Conservation (phyloP, 495 filamentous ascomycete genomes). For the Penicillium parvum region DNA sequence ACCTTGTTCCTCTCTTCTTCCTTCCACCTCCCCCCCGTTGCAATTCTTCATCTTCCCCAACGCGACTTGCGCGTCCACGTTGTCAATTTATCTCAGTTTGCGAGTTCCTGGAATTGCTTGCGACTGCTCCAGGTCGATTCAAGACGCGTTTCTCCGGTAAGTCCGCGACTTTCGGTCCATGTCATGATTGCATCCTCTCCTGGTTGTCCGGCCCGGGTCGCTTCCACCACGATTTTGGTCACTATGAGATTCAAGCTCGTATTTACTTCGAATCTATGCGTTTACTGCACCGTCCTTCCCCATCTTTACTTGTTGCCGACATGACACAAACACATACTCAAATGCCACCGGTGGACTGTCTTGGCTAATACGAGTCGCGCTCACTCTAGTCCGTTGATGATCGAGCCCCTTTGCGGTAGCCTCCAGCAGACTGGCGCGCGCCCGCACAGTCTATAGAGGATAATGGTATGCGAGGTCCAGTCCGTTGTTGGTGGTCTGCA, state of each 20-base stretch:
- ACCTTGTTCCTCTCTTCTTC: slow-evolving; percentile 27
- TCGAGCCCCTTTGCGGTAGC: slow-evolving; percentile 13
- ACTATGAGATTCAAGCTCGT: no score
- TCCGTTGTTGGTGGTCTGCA: not conserved
- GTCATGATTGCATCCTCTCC: slow-evolving; percentile 1
- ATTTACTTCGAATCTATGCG: no score
- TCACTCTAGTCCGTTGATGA: slow-evolving; percentile 23
- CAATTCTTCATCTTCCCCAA: slow-evolving; percentile 5
- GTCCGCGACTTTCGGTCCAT: slow-evolving; percentile 9
- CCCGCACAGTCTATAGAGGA: slow-evolving; percentile 19
- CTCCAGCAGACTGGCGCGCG: slow-evolving; percentile 32
- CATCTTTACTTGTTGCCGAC: not conserved
- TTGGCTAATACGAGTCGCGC: slow-evolving; percentile 17
- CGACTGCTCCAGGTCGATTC: not conserved
- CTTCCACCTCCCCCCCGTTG: slow-evolving; percentile 27
- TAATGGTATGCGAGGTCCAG: slow-evolving; percentile 33
- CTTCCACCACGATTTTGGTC: slow-evolving; percentile 5
- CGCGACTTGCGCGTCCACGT: slow-evolving; percentile 6
- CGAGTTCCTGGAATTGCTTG: not conserved
- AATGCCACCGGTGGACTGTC: not conserved
- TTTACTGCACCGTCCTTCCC: not conserved
- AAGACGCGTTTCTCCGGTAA: slow-evolving; percentile 24
- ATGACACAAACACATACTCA: not conserved
- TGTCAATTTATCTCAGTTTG: not conserved
- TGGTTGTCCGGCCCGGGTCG: not conserved